Percentiles rank a stretch among this genome's conserved stretches.
phyloP scores from a whole-genome alignment of 2,329 filamentous ascomycete species.

The Cadophora luteo-olivacea region DNA sequence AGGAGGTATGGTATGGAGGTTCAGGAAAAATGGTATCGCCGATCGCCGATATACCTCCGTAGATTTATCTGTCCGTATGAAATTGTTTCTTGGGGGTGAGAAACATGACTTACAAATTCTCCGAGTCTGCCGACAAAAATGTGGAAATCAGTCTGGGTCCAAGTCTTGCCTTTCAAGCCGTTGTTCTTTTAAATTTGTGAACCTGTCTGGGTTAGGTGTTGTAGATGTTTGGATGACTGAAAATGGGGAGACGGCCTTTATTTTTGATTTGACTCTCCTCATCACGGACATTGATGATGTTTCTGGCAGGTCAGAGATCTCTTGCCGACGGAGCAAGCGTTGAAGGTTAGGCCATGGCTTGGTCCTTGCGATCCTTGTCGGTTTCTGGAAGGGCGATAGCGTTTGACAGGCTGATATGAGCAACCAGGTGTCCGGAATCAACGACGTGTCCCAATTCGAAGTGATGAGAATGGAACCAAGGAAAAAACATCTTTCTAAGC shows the following conservation, averaged over 20 bases:
- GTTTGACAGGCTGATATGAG: constrained; percentile 25
- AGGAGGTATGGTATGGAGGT: neutral
- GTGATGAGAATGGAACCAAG: neutral
- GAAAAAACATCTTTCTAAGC: neutral
- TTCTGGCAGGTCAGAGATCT: constrained; percentile 15
- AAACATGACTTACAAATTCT: constrained; percentile 8
- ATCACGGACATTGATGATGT: constrained; percentile 11
- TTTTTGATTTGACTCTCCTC: constrained; percentile 3
- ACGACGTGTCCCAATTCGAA: neutral
- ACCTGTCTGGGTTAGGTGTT: neutral
- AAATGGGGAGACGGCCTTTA: neutral
- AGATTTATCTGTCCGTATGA: neutral
- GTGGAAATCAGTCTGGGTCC: neutral
- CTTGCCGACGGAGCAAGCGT: neutral
- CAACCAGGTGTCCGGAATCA: neutral
- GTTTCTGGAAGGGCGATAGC: constrained; percentile 25
- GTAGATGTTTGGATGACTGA: neutral
- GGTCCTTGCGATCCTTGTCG: constrained; percentile 31
- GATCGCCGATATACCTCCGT: neutral
- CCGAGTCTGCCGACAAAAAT: neutral
- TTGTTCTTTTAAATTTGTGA: neutral
- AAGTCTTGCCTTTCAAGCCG: neutral
- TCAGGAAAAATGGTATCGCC: constrained; percentile 5
- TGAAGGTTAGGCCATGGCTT: constrained; percentile 11
- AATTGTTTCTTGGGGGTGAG: constrained; percentile 4